Base-by-base conservation (phyloP, 495 filamentous ascomycete species). In the Penicillium dipodomyicola region DNA sequence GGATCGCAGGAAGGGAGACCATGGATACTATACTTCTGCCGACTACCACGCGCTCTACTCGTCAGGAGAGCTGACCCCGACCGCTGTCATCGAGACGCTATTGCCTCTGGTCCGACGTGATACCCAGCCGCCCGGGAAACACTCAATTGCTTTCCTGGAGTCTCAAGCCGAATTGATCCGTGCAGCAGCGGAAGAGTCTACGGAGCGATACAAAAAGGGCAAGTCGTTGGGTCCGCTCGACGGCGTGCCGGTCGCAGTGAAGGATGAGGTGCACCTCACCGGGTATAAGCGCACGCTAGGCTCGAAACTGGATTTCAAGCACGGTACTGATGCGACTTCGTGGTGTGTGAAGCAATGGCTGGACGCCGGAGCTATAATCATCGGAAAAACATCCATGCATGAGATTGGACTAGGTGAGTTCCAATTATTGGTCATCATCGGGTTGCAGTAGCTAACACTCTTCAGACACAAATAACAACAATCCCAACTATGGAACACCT, bases 351-450 rank as follows among this genome's bases (percentile, higher is more conserved):
- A 77, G 67, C 83, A 89, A 72, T 82, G 88, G 74, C 77, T 87
- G 61, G 87, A 94, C 44, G 85, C 84, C 0, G 93, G 93, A 2
- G 92, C 86, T 11, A 80, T 97, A 40, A 77, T 96, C 19, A 68
- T 96, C 50, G 93, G 91, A 12, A 96, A 95, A 72, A 80, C 85
- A 27, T 92, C 84, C 40, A 96, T 97, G 93, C 92, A 97, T 71
- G 92, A 97, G 73, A 69, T 95, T 7, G 93, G 93, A 4, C 72
- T 88, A 30, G 84, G 84, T 84, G 65, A 63, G 76, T 70, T 29
- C 5, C 27, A 7, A 29, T 25, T 9, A 10, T 17, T 43, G 4
- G 20, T 6, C 30, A 14, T 5, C 7, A 5, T 12, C 25, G 35
- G 19, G n/a, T 44, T 20, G 17, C 30, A 39, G 14, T 52, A 37